Conservation (phyloP, 2,329 filamentous ascomycete genomes). For the Arachnopeziza araneosa region DNA sequence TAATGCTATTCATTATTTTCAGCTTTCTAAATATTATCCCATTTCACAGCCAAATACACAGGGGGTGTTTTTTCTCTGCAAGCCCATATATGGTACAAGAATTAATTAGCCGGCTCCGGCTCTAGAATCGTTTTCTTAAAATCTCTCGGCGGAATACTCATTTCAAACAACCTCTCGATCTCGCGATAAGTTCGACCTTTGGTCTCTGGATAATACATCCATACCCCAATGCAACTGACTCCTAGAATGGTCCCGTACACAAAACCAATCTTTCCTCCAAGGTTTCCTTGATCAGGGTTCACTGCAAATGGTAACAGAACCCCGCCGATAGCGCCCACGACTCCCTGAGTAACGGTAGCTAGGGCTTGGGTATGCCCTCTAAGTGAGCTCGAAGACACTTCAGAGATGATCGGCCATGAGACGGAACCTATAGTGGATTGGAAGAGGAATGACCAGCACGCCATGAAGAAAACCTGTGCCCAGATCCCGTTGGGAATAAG, state of each 20-base stretch:
- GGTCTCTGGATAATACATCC: slow-evolving; percentile 43
- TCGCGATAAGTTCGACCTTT: slow-evolving; percentile 40
- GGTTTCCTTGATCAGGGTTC: slow-evolving; percentile 37
- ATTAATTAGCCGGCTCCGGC: not conserved
- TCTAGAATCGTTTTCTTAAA: slow-evolving; percentile 10
- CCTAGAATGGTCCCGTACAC: slow-evolving; percentile 37
- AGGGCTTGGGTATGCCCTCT: slow-evolving; percentile 26
- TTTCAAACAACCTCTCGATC: slow-evolving; percentile 41
- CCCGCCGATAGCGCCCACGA: slow-evolving; percentile 16
- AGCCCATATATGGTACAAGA: not conserved
- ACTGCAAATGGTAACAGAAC: slow-evolving; percentile 24
- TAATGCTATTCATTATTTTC: not conserved
- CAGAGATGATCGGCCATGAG: slow-evolving; percentile 38
- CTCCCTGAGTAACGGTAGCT: slow-evolving; percentile 18
- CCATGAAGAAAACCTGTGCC: slow-evolving; percentile 23
- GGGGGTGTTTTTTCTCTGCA: not conserved
- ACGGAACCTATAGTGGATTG: slow-evolving; percentile 32
- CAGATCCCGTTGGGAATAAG: slow-evolving; percentile 14
- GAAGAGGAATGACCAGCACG: slow-evolving; percentile 21
- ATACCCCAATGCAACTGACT: slow-evolving; percentile 34
- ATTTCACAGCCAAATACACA: not conserved
- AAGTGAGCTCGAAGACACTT: slow-evolving; percentile 39
- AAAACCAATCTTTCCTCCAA: slow-evolving; percentile 36
- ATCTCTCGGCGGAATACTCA: slow-evolving; percentile 26
- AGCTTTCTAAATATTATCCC: not conserved